These are phyloP conservation scores for Candida sp. DNA, from an alignment of 1,139 yeast genomes.

Conservation along the genomic window DNA sequence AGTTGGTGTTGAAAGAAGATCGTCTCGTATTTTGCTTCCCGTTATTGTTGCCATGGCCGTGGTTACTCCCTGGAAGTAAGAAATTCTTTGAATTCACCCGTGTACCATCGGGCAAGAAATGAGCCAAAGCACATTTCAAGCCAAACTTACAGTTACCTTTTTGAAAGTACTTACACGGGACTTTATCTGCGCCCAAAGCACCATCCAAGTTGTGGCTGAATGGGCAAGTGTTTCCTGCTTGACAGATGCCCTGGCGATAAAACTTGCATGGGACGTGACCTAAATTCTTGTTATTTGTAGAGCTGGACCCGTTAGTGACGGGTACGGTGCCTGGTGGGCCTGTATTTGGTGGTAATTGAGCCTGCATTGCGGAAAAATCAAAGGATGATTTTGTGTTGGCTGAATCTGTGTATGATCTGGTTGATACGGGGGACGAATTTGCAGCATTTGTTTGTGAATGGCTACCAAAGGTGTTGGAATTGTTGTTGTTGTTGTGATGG, in stretches of 20 bases:
- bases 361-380: constrained; percentile 12
- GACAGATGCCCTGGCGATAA: constrained; percentile 89
- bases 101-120: constrained; percentile 88
- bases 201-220: constrained; percentile 81
- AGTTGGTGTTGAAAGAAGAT: neutral
- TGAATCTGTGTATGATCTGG: neutral
- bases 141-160: constrained; percentile 97
- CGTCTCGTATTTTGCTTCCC: constrained; percentile 1
- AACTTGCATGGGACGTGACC: constrained; percentile 98
- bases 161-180: constrained; percentile 92
- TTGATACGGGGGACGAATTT: neutral
- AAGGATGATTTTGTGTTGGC: constrained; percentile 2
- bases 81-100: constrained; percentile 59
- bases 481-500: constrained; percentile 1
- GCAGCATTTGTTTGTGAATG: neutral
- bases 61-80: constrained; percentile 7
- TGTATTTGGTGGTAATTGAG: constrained; percentile 42
- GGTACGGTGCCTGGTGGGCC: constrained; percentile 43
- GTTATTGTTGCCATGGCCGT: constrained; percentile 12
- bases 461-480: neutral
- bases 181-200: constrained; percentile 57
- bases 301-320: constrained; percentile 14
- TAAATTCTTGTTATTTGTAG: constrained; percentile 41
- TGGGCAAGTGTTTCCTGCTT: constrained; percentile 92
- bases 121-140: constrained; percentile 90